phyloP scores from a whole-genome alignment of 1,284 basidiomycete species.

The Laetiporus sulphureus region DNA sequence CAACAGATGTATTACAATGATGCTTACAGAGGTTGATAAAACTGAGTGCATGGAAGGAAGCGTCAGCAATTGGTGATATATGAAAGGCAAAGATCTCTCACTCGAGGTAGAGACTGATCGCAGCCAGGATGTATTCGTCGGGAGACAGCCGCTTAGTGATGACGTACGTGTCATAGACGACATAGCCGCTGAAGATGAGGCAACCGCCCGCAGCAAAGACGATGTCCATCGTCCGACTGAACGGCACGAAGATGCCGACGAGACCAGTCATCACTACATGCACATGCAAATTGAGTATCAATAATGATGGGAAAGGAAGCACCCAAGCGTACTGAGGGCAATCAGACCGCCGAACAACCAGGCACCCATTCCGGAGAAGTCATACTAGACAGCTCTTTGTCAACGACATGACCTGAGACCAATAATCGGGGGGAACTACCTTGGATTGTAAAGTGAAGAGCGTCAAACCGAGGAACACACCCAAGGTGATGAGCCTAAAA shows the following conservation, averaged over 20 bases:
- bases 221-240: constrained; percentile 68
- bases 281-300: constrained; percentile 1
- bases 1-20: not conserved
- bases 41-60: constrained; percentile 10
- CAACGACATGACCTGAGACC: not conserved
- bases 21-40: constrained; percentile 29
- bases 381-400: constrained; percentile 45
- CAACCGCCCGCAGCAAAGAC: constrained; percentile 74
- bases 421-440: constrained; percentile 28
- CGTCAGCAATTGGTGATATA: constrained; percentile 17
- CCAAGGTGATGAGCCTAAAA: constrained; percentile 70
- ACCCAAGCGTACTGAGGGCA: constrained; percentile 51
- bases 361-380: constrained; percentile 80
- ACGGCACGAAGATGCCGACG: constrained; percentile 78
- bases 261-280: constrained; percentile 65
- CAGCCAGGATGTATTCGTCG: constrained; percentile 83
- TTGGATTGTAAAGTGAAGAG: constrained; percentile 84
- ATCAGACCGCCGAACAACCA: constrained; percentile 78
- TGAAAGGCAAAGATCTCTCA: constrained; percentile 30
- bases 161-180: constrained; percentile 82
- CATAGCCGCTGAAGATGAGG: constrained; percentile 78
- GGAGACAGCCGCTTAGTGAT: constrained; percentile 79
- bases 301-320: not conserved
- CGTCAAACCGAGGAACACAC: constrained; percentile 83
- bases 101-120: constrained; percentile 86